phyloP scores from a whole-genome alignment of 2,329 filamentous ascomycete genomes.

The Colletotrichum orchidophilum region DNA sequence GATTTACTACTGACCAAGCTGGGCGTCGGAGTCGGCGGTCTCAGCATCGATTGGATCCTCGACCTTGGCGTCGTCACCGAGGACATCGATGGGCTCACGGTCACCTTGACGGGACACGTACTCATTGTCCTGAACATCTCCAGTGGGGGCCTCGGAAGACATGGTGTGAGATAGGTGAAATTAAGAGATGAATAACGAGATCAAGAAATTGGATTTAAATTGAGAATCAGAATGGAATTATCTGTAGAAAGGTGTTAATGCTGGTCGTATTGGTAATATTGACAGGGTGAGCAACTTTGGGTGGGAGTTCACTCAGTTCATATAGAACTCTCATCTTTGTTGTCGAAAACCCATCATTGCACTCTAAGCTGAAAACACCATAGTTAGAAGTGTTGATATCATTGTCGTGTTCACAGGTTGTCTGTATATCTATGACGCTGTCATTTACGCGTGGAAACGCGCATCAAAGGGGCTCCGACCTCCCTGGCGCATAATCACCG shows the following conservation, averaged over 20 bases:
- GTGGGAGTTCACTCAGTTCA: neutral
- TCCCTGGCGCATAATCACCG: neutral
- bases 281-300: fast-evolving
- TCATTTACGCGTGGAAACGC: constrained; percentile 29
- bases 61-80: constrained; percentile 43
- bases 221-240: neutral
- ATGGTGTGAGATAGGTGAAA: no score
- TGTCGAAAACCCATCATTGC: neutral
- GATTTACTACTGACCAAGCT: constrained; percentile 42
- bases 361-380: neutral
- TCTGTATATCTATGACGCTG: constrained; percentile 35
- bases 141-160: constrained; percentile 20
- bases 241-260: no score
- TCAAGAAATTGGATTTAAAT: no score
- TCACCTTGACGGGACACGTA: constrained; percentile 47
- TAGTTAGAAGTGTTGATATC: neutral
- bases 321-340: neutral
- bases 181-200: no score
- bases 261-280: neutral
- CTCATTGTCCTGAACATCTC: constrained; percentile 26
- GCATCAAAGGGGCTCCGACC: constrained; percentile 16
- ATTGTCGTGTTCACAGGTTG: neutral
- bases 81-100: constrained; percentile 43
- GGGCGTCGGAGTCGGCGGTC: constrained; percentile 45
- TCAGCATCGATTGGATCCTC: constrained; percentile 44